phyloP scores from a whole-genome alignment of 192 early-diverging fungal genomes.

The Spinellus fusiger region DNA sequence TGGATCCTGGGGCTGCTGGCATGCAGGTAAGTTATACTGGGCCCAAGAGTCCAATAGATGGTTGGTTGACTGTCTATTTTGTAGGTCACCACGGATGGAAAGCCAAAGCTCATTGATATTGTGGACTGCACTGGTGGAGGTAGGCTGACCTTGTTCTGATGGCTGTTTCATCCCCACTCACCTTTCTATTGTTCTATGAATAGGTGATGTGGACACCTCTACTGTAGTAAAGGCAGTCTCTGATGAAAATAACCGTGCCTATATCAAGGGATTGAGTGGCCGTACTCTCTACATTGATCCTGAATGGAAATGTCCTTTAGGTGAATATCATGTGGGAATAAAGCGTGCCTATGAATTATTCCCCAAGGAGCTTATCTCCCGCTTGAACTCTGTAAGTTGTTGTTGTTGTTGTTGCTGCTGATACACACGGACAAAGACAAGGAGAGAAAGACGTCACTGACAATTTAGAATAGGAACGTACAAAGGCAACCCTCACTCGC shows the following conservation, averaged over 20 bases:
- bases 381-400: constrained; percentile 47
- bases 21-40: constrained; percentile 48
- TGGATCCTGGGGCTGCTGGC: constrained; percentile 90
- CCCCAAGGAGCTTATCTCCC: constrained; percentile 44
- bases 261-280: constrained; percentile 67
- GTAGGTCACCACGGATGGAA: constrained; percentile 76
- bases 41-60: background rate
- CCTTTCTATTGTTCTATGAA: background rate
- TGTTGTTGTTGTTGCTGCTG: background rate
- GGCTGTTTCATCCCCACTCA: background rate
- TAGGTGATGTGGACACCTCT: constrained; percentile 63
- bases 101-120: constrained; percentile 86
- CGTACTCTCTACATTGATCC: constrained; percentile 63
- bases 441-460: background rate
- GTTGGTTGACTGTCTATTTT: background rate
- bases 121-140: constrained; percentile 91
- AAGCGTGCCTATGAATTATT: constrained; percentile 76
- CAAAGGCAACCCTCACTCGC: constrained; percentile 39
- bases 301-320: constrained; percentile 73
- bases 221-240: constrained; percentile 49
- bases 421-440: background rate
- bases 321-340: constrained; percentile 79
- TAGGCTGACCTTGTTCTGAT: background rate
- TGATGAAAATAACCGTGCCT: constrained; percentile 37
- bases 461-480: constrained; percentile 34